These are phyloP conservation scores for Clarireedia hainanense DNA, from an alignment of 2,329 filamentous ascomycete genomes.

Conservation along the genomic window DNA sequence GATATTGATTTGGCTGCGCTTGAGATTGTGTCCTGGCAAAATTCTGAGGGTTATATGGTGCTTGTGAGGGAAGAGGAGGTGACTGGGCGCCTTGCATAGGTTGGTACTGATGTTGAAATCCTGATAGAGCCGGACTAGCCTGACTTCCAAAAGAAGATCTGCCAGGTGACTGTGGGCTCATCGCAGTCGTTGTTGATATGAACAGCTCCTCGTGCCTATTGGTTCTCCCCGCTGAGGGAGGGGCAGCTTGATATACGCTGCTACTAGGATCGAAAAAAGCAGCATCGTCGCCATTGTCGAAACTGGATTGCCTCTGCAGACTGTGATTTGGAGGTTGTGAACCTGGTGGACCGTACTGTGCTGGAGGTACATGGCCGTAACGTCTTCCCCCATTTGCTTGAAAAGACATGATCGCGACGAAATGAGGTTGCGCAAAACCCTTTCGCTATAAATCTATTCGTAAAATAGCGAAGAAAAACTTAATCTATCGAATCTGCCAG, in stretches of 20 bases:
- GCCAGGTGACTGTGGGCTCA: conserved; percentile 23
- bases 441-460: neutral
- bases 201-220: conserved; percentile 53
- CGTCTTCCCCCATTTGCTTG: conserved; percentile 51
- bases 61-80: conserved; percentile 31
- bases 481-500: neutral
- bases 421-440: neutral
- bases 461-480: neutral
- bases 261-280: conserved; percentile 38
- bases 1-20: conserved; percentile 34
- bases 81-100: conserved; percentile 31
- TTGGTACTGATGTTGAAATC: conserved; percentile 46
- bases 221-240: conserved; percentile 20
- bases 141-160: conserved; percentile 21
- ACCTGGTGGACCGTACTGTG: conserved; percentile 45
- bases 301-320: conserved; percentile 54
- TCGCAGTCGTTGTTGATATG: conserved; percentile 31
- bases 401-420: conserved; percentile 47
- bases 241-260: conserved; percentile 27
- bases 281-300: conserved; percentile 68
- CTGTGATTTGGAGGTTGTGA: conserved; percentile 32
- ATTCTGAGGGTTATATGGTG: conserved; percentile 54
- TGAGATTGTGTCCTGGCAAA: conserved; percentile 39
- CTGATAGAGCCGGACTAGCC: conserved; percentile 30
- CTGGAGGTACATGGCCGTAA: conserved; percentile 59